phyloP scores from a whole-genome alignment of 129 eudicot genomes.

The Pulicaria dysenterica region DNA sequence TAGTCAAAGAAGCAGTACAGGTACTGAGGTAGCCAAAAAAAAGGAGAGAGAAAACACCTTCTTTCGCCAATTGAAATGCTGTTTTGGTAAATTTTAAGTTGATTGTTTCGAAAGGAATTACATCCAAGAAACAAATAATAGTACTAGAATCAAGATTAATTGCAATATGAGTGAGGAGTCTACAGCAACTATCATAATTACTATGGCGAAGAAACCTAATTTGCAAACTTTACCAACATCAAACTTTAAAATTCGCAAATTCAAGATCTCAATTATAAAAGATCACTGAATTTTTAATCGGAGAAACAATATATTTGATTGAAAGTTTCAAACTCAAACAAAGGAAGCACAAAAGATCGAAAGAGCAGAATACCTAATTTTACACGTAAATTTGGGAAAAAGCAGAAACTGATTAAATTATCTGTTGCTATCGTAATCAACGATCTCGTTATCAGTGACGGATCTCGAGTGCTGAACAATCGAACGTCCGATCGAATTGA shows the following conservation, averaged over 20 bases:
- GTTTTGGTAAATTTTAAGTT: not conserved
- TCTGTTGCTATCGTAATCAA: conserved; percentile 60
- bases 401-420: conserved; percentile 11
- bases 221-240: conserved; percentile 14
- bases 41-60: no score
- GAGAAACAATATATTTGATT: conserved; percentile 15
- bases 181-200: conserved; percentile 6
- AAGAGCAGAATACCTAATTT: conserved; percentile 28
- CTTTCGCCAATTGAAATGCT: no score
- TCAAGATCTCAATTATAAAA: conserved; percentile 5
- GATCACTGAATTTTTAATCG: not conserved
- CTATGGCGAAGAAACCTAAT: conserved; percentile 2
- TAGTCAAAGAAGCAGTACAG: conserved; percentile 4
- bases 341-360: conserved; percentile 19
- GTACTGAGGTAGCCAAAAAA: not conserved
- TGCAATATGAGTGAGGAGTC: not conserved
- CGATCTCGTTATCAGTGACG: conserved; percentile 68
- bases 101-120: conserved; percentile 3
- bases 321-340: conserved; percentile 9
- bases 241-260: conserved; percentile 13
- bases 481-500: conserved; percentile 85
- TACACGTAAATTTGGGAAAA: conserved; percentile 17
- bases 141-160: not conserved
- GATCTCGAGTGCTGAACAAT: conserved; percentile 93
- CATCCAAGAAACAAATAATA: not conserved